These are phyloP conservation scores for Penicillium psychrofluorescens DNA, from an alignment of 495 filamentous ascomycete genomes.

Conservation along the genomic window DNA sequence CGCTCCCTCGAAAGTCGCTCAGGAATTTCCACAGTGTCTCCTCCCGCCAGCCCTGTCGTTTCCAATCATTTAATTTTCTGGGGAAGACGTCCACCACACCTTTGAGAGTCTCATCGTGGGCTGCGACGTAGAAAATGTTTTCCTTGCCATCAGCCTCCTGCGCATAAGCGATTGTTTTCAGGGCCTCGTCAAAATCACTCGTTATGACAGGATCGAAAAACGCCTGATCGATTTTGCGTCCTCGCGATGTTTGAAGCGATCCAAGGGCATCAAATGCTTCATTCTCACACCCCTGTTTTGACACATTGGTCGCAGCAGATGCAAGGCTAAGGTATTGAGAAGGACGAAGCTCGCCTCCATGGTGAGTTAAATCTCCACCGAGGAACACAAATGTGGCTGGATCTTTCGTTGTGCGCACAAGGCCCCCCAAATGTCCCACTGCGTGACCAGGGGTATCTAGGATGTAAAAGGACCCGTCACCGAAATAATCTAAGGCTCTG, in stretches of 20 bases:
- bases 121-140: constrained; percentile 44
- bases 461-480: constrained; percentile 42
- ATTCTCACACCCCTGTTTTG: constrained; percentile 3
- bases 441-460: constrained; percentile 39
- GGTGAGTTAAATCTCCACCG: constrained; percentile 46
- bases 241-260: constrained; percentile 8
- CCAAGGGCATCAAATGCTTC: constrained; percentile 1
- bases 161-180: constrained; percentile 32
- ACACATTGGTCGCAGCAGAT: background rate
- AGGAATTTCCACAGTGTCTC: no score
- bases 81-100: constrained; percentile 45
- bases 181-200: background rate
- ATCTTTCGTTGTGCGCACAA: constrained; percentile 29
- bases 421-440: constrained; percentile 33
- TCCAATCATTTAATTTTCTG: constrained; percentile 40
- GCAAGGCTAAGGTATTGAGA: constrained; percentile 22
- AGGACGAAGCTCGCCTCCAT: constrained; percentile 47
- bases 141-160: constrained; percentile 43
- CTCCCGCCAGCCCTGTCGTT: constrained; percentile 36
- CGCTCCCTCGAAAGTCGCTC: no score
- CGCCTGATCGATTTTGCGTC: background rate
- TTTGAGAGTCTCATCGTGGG: constrained; percentile 43
- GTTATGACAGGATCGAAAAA: constrained; percentile 4
- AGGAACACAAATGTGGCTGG: constrained; percentile 33
- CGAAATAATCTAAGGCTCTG: constrained; percentile 46